Percentiles rank a stretch among this genome's conserved stretches.
Conservation (phyloP, 768 basidiomycete genomes). For the Suillus brevipes region DNA sequence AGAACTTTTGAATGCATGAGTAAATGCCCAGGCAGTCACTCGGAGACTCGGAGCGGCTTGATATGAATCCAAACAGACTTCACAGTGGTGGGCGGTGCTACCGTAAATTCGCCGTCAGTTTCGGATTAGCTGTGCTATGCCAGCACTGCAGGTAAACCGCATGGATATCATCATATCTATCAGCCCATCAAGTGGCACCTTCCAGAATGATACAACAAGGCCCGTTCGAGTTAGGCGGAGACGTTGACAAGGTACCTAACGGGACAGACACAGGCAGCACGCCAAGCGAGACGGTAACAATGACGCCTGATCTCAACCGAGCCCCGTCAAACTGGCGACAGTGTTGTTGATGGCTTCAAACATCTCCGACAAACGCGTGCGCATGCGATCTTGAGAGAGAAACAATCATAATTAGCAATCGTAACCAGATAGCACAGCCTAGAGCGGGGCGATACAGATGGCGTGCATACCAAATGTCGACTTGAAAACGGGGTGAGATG, state of each 20-base stretch:
- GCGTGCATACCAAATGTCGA: constrained; percentile 26
- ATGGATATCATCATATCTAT: background rate
- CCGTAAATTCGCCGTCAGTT: background rate
- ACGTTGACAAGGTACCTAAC: background rate
- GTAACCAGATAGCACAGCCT: constrained; percentile 6
- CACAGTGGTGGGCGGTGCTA: background rate
- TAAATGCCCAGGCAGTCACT: background rate
- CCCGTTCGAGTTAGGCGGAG: background rate
- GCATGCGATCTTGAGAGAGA: constrained; percentile 22
- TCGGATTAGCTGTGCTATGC: background rate
- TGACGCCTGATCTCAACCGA: background rate
- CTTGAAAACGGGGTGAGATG: constrained; percentile 18
- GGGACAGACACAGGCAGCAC: background rate
- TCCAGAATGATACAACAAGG: background rate
- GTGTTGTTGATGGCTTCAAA: constrained; percentile 29
- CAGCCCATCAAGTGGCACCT: background rate
- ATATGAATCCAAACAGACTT: background rate
- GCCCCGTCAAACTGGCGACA: constrained; percentile 16
- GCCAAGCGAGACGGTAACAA: background rate
- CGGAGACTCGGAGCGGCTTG: background rate
- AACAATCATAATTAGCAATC: constrained; percentile 17
- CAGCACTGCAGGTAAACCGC: background rate
- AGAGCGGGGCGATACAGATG: constrained; percentile 2
- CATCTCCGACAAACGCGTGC: constrained; percentile 25
- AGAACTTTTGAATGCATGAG: background rate